Evolutionary conservation across 768 basidiomycete species (phyloP), one percentile per base, ranked within the genome.

Genomic region (Tricholoma sp.): DNA sequence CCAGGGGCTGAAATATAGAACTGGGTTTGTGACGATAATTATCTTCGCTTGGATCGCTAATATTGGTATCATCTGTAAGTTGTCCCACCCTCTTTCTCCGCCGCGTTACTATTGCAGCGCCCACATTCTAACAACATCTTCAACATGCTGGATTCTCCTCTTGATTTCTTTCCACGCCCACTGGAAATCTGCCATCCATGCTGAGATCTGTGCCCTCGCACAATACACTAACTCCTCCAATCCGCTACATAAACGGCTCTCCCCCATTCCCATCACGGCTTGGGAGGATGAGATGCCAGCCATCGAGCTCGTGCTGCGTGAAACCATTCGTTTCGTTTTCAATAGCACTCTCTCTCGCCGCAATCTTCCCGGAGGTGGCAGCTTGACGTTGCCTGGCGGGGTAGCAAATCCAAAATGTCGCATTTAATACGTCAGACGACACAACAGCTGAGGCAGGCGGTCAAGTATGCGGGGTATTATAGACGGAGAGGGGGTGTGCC

Each of bases 241-340:
- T 10, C 64, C 72, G 5, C 63, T 75, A 7, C 67, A 74, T 57
- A 65, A 64, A 49, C 74, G 69, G 6, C 70, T 78, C n/a, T 59
- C 72, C 2, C 19, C 63, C 2, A 68, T 78, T 37, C 72, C 76
- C 1, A 59, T 73, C 45, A 41, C 58, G 1, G 74, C 67, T 12
- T 78, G 76, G 76, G 76, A 78, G 59, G 70, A 72, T 16, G 66
- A 74, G 50, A 69, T 75, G 63, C 75, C 76, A 2, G 59, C 63
- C 10, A 19, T 76, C 31, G 75, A 77, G 16, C 57, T 69, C 12
- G 63, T 74, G 24, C 69, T 76, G 24, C 70, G 74, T 14, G 75
- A 78, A 57, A 77, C 75, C 1, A 59, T 78, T 4, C 70, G 76
- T 5, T 45, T 77, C 5, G 63, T 66, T 1, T 8, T 66, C 16